These are phyloP conservation scores for Talaromyces sp. DNA, from an alignment of 2,329 filamentous ascomycete species.

Conservation along the genomic window DNA sequence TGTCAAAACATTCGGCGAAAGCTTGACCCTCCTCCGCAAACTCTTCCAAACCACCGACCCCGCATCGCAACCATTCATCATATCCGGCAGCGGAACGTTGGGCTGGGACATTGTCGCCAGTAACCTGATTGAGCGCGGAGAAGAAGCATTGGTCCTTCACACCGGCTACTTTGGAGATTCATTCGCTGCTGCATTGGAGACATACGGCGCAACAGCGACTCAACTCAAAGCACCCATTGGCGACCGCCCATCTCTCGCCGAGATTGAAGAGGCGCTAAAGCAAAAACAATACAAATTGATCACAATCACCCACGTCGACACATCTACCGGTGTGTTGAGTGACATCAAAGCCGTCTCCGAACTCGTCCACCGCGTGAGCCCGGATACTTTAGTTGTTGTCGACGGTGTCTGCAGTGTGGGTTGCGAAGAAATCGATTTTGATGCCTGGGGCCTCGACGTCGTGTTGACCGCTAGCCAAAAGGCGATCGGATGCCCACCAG, in stretches of 20 bases:
- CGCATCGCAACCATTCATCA: slow-evolving; percentile 81
- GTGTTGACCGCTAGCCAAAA: slow-evolving; percentile 95
- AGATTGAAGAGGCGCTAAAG: slow-evolving; percentile 83
- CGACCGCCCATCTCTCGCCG: slow-evolving; percentile 76
- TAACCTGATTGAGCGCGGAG: slow-evolving; percentile 84
- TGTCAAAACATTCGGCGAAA: slow-evolving; percentile 86
- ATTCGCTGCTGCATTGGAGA: slow-evolving; percentile 86
- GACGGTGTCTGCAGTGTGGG: slow-evolving; percentile 98
- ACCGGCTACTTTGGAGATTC: slow-evolving; percentile 96
- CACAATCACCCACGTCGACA: slow-evolving; percentile 96
- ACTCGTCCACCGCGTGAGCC: slow-evolving; percentile 79
- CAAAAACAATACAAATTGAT: slow-evolving; percentile 91
- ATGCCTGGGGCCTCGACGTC: slow-evolving; percentile 88
- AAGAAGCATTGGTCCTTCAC: slow-evolving; percentile 88
- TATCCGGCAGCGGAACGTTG: slow-evolving; percentile 90
- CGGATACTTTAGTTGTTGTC: slow-evolving; percentile 85
- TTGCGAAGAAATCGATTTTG: slow-evolving; percentile 92
- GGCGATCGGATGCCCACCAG: slow-evolving; percentile 91
- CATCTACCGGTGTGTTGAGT: slow-evolving; percentile 90
- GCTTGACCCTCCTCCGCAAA: slow-evolving; percentile 79
- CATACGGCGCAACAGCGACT: slow-evolving; percentile 85
- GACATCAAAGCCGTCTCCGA: slow-evolving; percentile 82
- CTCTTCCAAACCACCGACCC: slow-evolving; percentile 88
- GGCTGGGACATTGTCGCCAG: slow-evolving; percentile 97
- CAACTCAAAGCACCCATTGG: slow-evolving; percentile 88